Conservation (phyloP, 768 basidiomycete species). For the Tephrocybe sp. region DNA sequence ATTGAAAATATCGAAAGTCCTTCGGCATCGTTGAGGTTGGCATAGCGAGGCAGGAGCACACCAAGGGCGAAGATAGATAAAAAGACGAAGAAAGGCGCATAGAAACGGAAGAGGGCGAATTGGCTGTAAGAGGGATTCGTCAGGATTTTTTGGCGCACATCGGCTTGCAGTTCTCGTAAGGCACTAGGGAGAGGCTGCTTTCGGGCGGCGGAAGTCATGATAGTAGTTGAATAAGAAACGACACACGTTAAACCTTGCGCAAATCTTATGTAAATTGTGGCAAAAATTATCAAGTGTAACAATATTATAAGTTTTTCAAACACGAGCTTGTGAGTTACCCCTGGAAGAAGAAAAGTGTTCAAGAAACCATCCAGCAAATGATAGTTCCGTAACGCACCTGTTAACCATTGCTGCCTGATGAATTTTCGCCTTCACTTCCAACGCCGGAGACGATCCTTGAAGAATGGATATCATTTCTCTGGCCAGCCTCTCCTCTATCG, state of each 20-base stretch:
- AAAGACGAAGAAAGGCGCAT: slow-evolving; percentile 12
- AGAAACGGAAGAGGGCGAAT: slow-evolving; percentile 10
- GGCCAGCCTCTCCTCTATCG: slow-evolving; percentile 68
- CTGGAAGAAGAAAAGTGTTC: neutral
- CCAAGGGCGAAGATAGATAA: slow-evolving; percentile 10
- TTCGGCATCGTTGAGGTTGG: neutral
- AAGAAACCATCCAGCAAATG: neutral
- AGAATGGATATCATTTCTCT: slow-evolving; percentile 72
- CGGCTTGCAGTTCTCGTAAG: slow-evolving; percentile 10
- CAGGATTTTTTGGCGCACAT: slow-evolving; percentile 2
- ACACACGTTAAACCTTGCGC: neutral
- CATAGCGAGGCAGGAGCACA: slow-evolving; percentile 6
- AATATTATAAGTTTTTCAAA: slow-evolving; percentile 1
- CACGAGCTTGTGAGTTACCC: slow-evolving; percentile 16
- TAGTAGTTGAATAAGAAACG: neutral
- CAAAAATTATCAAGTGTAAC: no score
- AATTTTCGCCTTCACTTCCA: slow-evolving; percentile 57
- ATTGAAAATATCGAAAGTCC: neutral
- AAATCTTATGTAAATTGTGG: neutral
- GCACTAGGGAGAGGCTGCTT: neutral
- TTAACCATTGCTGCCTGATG: slow-evolving; percentile 76
- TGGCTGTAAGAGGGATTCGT: slow-evolving; percentile 7
- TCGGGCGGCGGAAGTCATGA: neutral
- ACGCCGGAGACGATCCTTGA: slow-evolving; percentile 54
- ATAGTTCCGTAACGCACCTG: slow-evolving; percentile 48